These are phyloP conservation scores for Metschnikowia lunata DNA, from an alignment of 805 yeast species.

Conservation along the genomic window DNA sequence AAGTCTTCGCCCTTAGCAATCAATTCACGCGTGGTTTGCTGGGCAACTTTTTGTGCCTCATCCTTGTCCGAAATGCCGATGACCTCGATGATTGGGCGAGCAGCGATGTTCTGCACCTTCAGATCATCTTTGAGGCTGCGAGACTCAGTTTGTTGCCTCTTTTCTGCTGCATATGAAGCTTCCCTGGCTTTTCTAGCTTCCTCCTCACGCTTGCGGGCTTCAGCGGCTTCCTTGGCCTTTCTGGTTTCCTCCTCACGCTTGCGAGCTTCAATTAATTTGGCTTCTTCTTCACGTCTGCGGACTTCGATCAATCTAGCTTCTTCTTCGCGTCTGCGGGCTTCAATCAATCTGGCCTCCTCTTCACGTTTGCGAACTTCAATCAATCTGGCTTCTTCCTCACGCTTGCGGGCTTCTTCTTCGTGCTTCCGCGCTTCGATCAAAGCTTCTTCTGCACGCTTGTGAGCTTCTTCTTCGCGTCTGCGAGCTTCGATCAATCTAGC, in stretches of 20 bases:
- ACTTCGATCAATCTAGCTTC: no score
- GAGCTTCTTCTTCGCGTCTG: no score
- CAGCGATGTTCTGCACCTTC: background rate
- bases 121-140: background rate
- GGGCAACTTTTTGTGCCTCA: constrained; percentile 29
- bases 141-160: background rate
- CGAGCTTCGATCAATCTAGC: no score
- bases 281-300: background rate
- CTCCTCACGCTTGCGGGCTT: background rate
- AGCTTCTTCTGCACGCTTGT: no score
- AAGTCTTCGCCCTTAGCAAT: constrained; percentile 31
- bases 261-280: background rate
- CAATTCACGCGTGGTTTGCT: constrained; percentile 28
- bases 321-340: no score
- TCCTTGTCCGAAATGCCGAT: constrained; percentile 30
- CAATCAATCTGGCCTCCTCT: no score
- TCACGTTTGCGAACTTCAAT: no score
- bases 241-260: background rate
- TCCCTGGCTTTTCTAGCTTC: background rate
- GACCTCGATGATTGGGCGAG: constrained; percentile 27
- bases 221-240: constrained; percentile 1
- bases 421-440: no score
- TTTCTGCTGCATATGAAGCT: background rate
- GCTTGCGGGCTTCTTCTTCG: no score
- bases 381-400: no score